Conservation (phyloP, 176 grass and related monocot genomes). For the Carex cristatella region DNA sequence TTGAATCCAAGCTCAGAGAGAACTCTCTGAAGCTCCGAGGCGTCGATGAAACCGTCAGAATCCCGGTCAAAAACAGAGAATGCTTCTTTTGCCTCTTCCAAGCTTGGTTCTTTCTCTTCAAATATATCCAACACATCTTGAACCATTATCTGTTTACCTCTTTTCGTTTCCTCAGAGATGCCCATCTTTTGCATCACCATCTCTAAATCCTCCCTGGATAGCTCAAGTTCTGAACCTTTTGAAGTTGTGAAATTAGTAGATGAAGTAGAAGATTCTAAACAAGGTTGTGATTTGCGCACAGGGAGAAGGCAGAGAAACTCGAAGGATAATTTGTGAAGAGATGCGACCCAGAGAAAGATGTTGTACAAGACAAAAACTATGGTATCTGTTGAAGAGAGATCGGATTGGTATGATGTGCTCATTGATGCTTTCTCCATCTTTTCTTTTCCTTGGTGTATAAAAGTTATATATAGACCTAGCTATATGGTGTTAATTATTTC, state of each 20-base stretch:
- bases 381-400: neutral
- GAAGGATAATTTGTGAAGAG: neutral
- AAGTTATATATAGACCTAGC: neutral
- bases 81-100: conserved; percentile 49
- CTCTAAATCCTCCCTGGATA: conserved; percentile 11
- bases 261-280: neutral
- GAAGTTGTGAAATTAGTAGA: neutral
- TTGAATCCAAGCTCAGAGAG: conserved; percentile 53
- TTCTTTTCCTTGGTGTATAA: neutral
- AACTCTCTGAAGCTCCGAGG: conserved; percentile 54
- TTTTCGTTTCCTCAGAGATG: neutral
- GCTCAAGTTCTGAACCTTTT: neutral
- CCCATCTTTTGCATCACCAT: conserved; percentile 30
- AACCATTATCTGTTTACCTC: conserved; percentile 7
- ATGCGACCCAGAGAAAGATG: conserved; percentile 12
- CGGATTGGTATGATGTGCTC: neutral
- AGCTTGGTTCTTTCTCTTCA: conserved; percentile 59
- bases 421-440: conserved; percentile 20
- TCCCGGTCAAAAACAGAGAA: conserved; percentile 74
- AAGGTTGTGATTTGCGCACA: neutral
- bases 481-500: neutral
- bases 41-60: conserved; percentile 62
- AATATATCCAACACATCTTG: conserved; percentile 57
- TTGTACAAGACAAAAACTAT: conserved; percentile 16
- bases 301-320: neutral